Evolutionary conservation across 139 green algal species (phyloP).

Genomic region (Edaphochlamys debaryana): DNA sequence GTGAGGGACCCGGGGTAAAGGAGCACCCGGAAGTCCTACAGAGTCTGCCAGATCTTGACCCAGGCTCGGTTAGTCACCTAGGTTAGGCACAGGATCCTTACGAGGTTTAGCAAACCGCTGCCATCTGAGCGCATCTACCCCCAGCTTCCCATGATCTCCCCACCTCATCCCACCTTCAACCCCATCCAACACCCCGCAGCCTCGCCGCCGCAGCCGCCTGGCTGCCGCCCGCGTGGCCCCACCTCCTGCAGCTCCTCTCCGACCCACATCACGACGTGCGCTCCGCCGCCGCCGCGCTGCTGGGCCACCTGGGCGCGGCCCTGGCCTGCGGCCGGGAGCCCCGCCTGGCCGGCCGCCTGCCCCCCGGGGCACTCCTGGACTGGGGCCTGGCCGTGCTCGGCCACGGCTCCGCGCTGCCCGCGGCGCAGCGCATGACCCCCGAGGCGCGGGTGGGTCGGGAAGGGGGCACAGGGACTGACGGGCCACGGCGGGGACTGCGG

Average conservation of each 20-base stretch:
- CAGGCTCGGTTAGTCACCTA: no score
- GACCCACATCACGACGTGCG: conserved; percentile 11
- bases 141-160: no score
- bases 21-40: no score
- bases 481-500: no score
- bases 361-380: conserved; percentile 23
- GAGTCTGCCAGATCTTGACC: no score
- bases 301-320: conserved; percentile 7
- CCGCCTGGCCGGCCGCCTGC: conserved; percentile 9
- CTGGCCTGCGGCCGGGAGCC: conserved; percentile 2
- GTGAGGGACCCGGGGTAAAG: no score
- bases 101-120: no score
- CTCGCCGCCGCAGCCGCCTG: neutral
- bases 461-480: no score
- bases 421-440: conserved; percentile 6
- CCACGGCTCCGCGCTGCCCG: neutral
- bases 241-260: conserved; percentile 30
- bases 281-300: conserved; percentile 8
- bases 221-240: conserved; percentile 23
- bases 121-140: no score
- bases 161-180: no score
- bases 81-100: no score
- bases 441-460: conserved; percentile 19
- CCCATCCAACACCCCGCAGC: no score
- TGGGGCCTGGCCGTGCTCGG: conserved; percentile 14